A percentile compares a stretch with the other conserved stretches of the same genome.
phyloP scores from a whole-genome alignment of 805 yeast genomes.

The Spathaspora passalidarum region DNA sequence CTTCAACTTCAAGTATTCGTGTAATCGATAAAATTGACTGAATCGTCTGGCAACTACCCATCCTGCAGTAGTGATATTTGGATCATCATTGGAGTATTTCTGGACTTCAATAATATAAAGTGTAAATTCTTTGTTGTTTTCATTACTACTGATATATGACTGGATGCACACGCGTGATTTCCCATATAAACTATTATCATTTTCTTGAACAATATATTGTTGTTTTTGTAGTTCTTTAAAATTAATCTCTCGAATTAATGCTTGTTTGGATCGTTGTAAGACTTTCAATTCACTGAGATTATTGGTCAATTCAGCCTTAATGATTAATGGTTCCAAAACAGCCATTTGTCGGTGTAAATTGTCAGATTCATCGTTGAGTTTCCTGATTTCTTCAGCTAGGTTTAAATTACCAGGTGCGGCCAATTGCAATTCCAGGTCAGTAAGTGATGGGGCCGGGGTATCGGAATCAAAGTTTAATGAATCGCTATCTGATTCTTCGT shows the following conservation, averaged over 20 bases:
- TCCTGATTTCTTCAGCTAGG: conserved; percentile 62
- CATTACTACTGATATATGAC: conserved; percentile 54
- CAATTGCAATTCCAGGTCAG: conserved; percentile 17
- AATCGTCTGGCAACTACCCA: conserved; percentile 93
- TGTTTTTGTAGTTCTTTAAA: conserved; percentile 72
- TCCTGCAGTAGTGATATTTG: conserved; percentile 54
- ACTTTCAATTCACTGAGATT: conserved; percentile 67
- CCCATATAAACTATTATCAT: conserved; percentile 71
- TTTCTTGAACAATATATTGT: conserved; percentile 79
- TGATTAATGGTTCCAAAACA: conserved; percentile 63
- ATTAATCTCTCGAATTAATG: conserved; percentile 70
- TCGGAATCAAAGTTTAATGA: conserved; percentile 1
- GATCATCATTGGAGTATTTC: conserved; percentile 40
- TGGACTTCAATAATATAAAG: conserved; percentile 77
- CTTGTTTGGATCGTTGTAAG: conserved; percentile 61
- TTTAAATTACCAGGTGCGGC: conserved; percentile 72
- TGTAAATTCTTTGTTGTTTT: conserved; percentile 56
- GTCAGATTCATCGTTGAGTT: conserved; percentile 55
- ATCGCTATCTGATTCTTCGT: conserved; percentile 12
- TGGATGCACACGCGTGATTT: conserved; percentile 55
- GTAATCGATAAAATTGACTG: conserved; percentile 74
- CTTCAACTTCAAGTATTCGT: conserved; percentile 55
- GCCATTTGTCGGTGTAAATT: conserved; percentile 58
- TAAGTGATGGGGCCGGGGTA: neutral
- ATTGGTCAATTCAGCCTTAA: conserved; percentile 83